Evolutionary conservation across 345 rosid genomes (phyloP).

Genomic region (Brassica incana): DNA sequence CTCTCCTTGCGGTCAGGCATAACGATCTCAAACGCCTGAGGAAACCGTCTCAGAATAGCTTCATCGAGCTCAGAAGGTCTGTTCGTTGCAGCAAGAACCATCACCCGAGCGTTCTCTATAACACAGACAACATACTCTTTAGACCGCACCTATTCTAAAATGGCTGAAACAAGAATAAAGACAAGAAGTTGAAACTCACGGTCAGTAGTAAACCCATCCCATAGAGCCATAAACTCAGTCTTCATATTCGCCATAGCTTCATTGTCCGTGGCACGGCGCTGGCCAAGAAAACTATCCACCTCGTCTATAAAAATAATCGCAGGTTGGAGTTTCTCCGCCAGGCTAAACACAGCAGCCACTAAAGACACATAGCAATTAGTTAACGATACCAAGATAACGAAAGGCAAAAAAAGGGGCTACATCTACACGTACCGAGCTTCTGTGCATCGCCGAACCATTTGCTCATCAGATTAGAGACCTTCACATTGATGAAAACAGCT

Average conservation of each 20-base stretch:
- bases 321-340: conserved; percentile 92
- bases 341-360: conserved; percentile 96
- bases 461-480: conserved; percentile 92
- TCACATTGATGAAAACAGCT: conserved; percentile 91
- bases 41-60: conserved; percentile 90
- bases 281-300: conserved; percentile 95
- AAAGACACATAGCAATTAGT: conserved; percentile 31
- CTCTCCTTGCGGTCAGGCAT: conserved; percentile 74
- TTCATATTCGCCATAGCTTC: conserved; percentile 94
- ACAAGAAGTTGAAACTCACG: conserved; percentile 58
- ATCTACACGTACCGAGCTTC: conserved; percentile 75
- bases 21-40: conserved; percentile 94
- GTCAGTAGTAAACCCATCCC: conserved; percentile 98
- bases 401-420: neutral
- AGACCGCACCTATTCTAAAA: neutral
- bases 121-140: conserved; percentile 30
- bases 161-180: neutral
- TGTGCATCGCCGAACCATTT: conserved; percentile 99
- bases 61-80: conserved; percentile 97
- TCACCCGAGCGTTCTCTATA: conserved; percentile 83
- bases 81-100: conserved; percentile 99
- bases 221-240: conserved; percentile 98
- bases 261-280: conserved; percentile 82
- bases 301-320: conserved; percentile 93
- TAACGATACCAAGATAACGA: neutral